A percentile compares a stretch with the other conserved stretches of the same genome.
Conservation (phyloP, 345 rosid species). For the Ailanthus altissimus region DNA sequence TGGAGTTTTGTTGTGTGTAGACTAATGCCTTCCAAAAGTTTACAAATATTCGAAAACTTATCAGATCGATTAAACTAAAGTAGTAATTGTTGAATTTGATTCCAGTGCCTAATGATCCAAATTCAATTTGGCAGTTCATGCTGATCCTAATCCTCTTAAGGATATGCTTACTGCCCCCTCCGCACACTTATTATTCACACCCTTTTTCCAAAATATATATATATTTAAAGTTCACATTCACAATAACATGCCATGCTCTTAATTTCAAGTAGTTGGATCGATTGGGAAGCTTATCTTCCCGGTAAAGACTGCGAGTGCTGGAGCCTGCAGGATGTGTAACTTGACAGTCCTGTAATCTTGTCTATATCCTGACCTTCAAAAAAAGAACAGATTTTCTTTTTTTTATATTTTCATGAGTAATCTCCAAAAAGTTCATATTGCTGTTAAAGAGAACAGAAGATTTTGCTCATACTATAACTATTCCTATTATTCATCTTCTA, state of each 20-base stretch:
- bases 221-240: too few relatives aligned
- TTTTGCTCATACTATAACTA: too few relatives aligned
- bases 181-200: neutral
- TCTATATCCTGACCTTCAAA: too few relatives aligned
- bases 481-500: too few relatives aligned
- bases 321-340: neutral
- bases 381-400: too few relatives aligned
- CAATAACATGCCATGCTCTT: neutral
- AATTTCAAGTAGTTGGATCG: neutral
- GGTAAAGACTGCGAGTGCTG: neutral
- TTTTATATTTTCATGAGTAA: too few relatives aligned
- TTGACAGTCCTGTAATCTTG: neutral
- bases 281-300: neutral
- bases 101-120: slow-evolving; percentile 7
- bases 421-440: too few relatives aligned
- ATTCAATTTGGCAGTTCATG: neutral
- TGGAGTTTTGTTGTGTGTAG: neutral
- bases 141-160: neutral
- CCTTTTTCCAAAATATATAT: neutral
- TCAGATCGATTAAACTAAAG: neutral
- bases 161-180: neutral
- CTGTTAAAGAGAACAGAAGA: too few relatives aligned
- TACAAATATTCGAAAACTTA: neutral
- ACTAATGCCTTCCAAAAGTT: neutral
- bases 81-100: neutral